Evolutionary conservation across 2,329 filamentous ascomycete species (phyloP), one percentile per base, ranked within the genome.

Genomic region (Tetracladium maxilliforme): DNA sequence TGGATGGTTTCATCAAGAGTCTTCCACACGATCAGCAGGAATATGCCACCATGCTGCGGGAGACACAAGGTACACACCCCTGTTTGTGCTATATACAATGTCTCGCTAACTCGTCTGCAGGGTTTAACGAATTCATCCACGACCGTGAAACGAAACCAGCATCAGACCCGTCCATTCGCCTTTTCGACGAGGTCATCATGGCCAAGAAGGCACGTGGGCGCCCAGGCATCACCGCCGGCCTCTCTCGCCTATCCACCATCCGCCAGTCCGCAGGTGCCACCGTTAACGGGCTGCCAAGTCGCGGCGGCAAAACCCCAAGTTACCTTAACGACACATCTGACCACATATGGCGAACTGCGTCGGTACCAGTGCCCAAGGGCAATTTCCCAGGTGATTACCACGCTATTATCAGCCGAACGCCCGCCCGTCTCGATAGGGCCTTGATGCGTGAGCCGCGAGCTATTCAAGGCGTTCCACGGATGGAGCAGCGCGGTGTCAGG

Each of bases 381-480:
- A 72, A 67, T 37, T 73, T 75, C 34, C 56, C 64, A 0, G 67
- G 68, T 30, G 67, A 74, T 36, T 77, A 77, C 49, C 60, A 63
- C 30, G 51, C 60, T 16, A 58, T 71, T 10, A 57, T 70, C 27
- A 70, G 70, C 9, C 55, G 71, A 36, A 72, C 81, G 19, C 90
- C 90, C 5, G 72, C 81, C 6, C 86, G 81, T 42, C 64, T 98
- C 7, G 90, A 98, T 41, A 67, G 76, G 4, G 68, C 72, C 10
- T 58, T 94, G 23, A 93, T 95, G 83, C 82, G 83, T 47, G 86
- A 94, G 51, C 86, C 86, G 16, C 69, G 86, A 30, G 73, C 81
- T 33, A 87, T 93, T 19, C 83, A 92, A 47, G 86, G 86, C 18
- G 73, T 84, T n/a, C 84, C 84, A 14, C 56, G 68, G 17, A 59